Evolutionary conservation across 208 protist genomes (phyloP).

Genomic region (Leishmania turanica): DNA sequence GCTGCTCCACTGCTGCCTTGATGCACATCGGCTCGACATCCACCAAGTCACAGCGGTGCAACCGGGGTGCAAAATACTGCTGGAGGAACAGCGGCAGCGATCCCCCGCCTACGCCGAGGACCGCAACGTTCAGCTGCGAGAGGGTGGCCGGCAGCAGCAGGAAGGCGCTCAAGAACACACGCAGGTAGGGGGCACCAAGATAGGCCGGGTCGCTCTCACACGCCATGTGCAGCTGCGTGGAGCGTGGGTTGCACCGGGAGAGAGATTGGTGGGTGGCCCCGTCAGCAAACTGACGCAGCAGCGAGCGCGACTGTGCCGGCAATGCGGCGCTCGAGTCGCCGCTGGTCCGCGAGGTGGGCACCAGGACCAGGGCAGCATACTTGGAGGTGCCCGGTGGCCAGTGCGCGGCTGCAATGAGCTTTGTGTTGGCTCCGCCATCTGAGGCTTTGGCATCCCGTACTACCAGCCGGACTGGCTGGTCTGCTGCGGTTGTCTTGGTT

Average conservation of each 20-base stretch:
- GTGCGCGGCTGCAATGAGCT: constrained; percentile 22
- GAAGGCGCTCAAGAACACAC: constrained; percentile 75
- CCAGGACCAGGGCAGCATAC: constrained; percentile 72
- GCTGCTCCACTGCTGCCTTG: constrained; percentile 67
- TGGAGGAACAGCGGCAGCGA: constrained; percentile 79
- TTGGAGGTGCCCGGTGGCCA: constrained; percentile 74
- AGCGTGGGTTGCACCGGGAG: constrained; percentile 70
- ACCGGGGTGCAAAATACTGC: constrained; percentile 55
- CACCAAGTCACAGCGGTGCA: constrained; percentile 71
- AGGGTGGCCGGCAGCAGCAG: constrained; percentile 53
- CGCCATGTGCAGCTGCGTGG: constrained; percentile 43
- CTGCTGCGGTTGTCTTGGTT: background rate
- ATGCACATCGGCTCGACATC: constrained; percentile 82
- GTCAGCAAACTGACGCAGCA: constrained; percentile 57
- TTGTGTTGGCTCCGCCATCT: background rate
- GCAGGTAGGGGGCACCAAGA: constrained; percentile 82
- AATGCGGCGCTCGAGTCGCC: background rate
- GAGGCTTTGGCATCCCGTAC: constrained; percentile 20
- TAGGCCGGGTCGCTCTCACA: constrained; percentile 63
- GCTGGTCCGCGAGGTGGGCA: constrained; percentile 31
- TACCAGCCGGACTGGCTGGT: constrained; percentile 15
- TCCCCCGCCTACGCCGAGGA: constrained; percentile 84
- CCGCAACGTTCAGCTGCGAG: constrained; percentile 56
- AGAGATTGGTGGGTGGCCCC: constrained; percentile 81
- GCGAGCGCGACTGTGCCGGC: constrained; percentile 11